These are phyloP conservation scores for Escallonia herrerae DNA, from an alignment of 129 eudicot genomes.

Conservation along the genomic window DNA sequence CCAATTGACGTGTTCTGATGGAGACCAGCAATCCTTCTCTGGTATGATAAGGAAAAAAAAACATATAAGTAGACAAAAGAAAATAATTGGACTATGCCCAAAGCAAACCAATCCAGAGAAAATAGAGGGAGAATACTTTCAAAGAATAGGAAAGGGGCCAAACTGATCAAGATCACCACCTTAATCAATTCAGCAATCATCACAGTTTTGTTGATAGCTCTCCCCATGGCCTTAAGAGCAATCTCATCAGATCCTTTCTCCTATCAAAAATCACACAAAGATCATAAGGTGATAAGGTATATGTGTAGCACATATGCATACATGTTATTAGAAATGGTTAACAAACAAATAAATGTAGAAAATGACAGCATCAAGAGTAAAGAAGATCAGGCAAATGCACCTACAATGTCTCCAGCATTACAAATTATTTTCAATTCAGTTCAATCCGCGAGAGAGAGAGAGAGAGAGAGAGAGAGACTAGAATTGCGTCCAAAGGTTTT, in stretches of 20 bases:
- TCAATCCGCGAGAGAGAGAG: too few relatives aligned
- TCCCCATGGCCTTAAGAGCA: constrained; percentile 45
- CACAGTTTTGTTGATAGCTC: constrained; percentile 48
- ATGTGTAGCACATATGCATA: too few relatives aligned
- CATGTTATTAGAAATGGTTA: too few relatives aligned
- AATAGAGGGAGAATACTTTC: not conserved
- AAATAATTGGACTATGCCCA: too few relatives aligned
- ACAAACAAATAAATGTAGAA: too few relatives aligned
- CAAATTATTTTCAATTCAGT: too few relatives aligned
- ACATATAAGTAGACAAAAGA: not conserved
- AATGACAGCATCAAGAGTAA: too few relatives aligned
- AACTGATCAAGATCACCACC: constrained; percentile 14
- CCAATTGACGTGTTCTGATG: constrained; percentile 38
- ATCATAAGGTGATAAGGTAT: too few relatives aligned
- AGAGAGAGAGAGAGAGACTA: too few relatives aligned
- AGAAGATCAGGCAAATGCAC: too few relatives aligned
- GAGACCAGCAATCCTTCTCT: constrained; percentile 37
- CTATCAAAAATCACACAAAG: not conserved
- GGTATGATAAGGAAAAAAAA: not conserved
- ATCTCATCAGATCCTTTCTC: constrained; percentile 44
- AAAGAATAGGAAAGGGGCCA: not conserved
- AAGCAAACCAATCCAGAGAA: not conserved
- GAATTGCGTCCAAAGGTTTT: too few relatives aligned
- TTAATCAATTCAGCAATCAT: constrained; percentile 42
- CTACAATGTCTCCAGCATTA: too few relatives aligned